Base-by-base conservation (phyloP, 176 grass and related monocot genomes). In the Dendrocalamus sinicus region DNA sequence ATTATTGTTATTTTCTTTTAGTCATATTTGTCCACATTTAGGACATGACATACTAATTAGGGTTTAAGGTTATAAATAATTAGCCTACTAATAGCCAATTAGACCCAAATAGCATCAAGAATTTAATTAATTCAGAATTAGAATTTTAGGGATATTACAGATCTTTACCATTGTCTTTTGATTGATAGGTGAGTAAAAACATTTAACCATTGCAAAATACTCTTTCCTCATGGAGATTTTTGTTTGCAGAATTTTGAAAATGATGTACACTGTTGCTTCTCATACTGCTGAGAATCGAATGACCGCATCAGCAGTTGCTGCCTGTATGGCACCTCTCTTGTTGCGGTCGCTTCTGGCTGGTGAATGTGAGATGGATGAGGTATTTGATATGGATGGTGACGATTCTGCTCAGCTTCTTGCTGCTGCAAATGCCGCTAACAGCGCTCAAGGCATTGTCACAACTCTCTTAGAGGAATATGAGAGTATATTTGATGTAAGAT, bases 241-340 rank as follows among this genome's bases (percentile, higher is more conserved):
- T 87, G 50, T 46, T 58, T 83, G 48, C 86, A 99, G 97, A 80
- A 89, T 99, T 89, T 87, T 96, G 84, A 99, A 92, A 90, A 99
- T 99, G 97, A 99, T 99, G 97, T 92, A 94, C 67, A 86, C 58
- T 43, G 37, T 99, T 74, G 89, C 97, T 53, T 92, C 94, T 75
- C 94, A 96, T 75, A 96, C 92, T 39, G 12, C 86, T 73, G 90
- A 95, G 80, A 99, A 99, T 87, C 74, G 97, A 79, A 99, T 99
- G 97, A 96, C 92, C 6, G 78, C 92, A 81, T 96, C 97, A 54
- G 97, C 97, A 78, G 92, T 96, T 94, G 97, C 97, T 66, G 94
- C 97, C 73, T 99, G 97, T 86, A 96, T 99, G 97, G 97, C 97
- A 24, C 97, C 97, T 85, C 97, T 99, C 63, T 86, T 99, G 79